Percentiles rank a stretch among this genome's conserved stretches.
These are phyloP conservation scores for Corchorus olitorius DNA, from an alignment of 345 rosid genomes.

Conservation along the genomic window DNA sequence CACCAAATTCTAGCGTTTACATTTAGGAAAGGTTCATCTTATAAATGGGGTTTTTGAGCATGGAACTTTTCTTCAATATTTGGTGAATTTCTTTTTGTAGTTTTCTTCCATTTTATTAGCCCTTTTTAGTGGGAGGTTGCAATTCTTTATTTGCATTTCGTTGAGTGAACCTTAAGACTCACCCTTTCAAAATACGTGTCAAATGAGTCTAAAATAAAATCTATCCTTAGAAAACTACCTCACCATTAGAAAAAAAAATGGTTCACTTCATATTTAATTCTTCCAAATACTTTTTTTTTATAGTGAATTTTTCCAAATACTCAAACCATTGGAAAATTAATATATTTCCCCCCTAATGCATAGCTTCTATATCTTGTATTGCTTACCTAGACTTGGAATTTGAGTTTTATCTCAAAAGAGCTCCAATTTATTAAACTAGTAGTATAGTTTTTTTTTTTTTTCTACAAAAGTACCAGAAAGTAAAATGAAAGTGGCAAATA, in stretches of 20 bases:
- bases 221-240: background rate
- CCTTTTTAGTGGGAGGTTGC: background rate
- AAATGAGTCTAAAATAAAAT: background rate
- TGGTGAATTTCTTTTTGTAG: background rate
- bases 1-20: slow-evolving; percentile 8
- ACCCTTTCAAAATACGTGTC: background rate
- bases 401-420: background rate
- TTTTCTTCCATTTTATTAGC: background rate
- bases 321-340: background rate
- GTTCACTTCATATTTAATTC: background rate
- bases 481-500: too few species aligned
- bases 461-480: too few species aligned
- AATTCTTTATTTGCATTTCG: background rate
- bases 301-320: too few species aligned
- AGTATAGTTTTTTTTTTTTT: too few species aligned
- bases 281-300: too few species aligned
- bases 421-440: background rate
- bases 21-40: background rate
- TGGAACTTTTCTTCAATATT: background rate
- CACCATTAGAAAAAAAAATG: background rate
- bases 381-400: background rate
- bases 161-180: too few species aligned
- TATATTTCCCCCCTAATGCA: background rate
- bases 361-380: background rate
- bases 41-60: too few species aligned